Base-by-base conservation (phyloP, 2,329 filamentous ascomycete species). In the Aureobasidium sp. region DNA sequence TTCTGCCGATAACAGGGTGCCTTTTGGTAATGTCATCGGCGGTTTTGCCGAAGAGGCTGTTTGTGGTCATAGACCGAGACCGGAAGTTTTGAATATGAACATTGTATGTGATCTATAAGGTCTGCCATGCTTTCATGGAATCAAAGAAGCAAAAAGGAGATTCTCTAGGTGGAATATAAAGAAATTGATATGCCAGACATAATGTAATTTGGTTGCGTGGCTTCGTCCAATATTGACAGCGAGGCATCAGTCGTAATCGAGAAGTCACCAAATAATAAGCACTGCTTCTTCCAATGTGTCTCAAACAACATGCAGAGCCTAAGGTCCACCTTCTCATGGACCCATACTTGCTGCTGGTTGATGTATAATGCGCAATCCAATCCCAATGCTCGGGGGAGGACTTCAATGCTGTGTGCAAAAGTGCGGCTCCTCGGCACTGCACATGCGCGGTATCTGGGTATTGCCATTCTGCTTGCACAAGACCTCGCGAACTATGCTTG, bases 141-240 rank as follows among this genome's bases (percentile, higher is more conserved):
- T n/a, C n/a, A n/a, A n/a, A 47, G 6, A 30, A 19, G 30, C 24
- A 10, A 27, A 44, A 8, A 34, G 12, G 8, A 24, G 12, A 21
- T 11, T n/a, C 7, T 8, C 14, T 17, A 14, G 6, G 16, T 16
- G 14, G 35, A 11, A 11, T 24, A 17, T 12, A 6, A 35, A 32
- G 30, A 34, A 24, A 47, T 7, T 7, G 27, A 29, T 6, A 29
- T 29, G 12, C 19, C 19, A 35, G 14, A 4, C 10, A 32, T 17
- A 25, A 17, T 3, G 29, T 35, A 8, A 29, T 47, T 47, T 47
- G 34, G 17, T 17, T 22, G 17, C 42, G 27, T 47, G 19, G 30
- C 42, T 35, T 17, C 42, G 42, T 47, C 35, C n/a, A 35, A 27
- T 47, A 47, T 47, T 25, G 29, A 35, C 17, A 44, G 42, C 30